A percentile compares a stretch with the other conserved stretches of the same genome.
Evolutionary conservation across 106 monocot species (phyloP).

Genomic region (Allium sativum): DNA sequence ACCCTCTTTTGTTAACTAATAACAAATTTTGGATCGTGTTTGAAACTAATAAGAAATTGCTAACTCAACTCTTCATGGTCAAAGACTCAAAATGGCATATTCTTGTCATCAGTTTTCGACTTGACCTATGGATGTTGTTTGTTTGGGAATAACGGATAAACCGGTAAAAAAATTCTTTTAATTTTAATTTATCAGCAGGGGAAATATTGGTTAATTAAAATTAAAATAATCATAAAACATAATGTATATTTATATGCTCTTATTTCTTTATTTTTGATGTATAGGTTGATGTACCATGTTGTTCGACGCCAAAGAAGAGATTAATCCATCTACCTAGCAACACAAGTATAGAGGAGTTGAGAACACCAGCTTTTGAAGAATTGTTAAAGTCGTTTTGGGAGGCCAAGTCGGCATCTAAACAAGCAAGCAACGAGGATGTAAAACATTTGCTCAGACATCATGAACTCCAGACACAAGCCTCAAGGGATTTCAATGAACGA

Average conservation of each 20-base stretch:
- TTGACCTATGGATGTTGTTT: too few relatives aligned
- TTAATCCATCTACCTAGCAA: constrained; percentile 48
- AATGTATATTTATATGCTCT: background rate
- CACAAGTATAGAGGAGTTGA: constrained; percentile 76
- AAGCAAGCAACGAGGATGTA: constrained; percentile 48
- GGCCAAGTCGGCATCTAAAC: constrained; percentile 34
- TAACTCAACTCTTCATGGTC: background rate
- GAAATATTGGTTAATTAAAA: background rate
- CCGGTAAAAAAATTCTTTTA: background rate
- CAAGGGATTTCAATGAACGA: constrained; percentile 21
- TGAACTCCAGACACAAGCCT: constrained; percentile 36
- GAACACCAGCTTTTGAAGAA: constrained; percentile 83
- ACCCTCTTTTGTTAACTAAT: background rate
- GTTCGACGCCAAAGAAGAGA: constrained; percentile 71
- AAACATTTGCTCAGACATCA: constrained; percentile 33
- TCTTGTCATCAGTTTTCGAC: background rate
- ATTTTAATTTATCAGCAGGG: background rate
- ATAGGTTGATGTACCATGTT: constrained; percentile 85
- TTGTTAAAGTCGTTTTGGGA: constrained; percentile 75
- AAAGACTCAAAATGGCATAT: background rate
- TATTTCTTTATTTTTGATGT: background rate
- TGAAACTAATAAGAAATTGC: background rate
- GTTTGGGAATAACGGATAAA: background rate
- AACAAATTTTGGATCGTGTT: background rate
- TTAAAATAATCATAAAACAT: background rate